Evolutionary conservation across 2,329 filamentous ascomycete genomes (phyloP), one percentile per base, ranked within the genome.

Genomic region (Fusarium subglutinans): DNA sequence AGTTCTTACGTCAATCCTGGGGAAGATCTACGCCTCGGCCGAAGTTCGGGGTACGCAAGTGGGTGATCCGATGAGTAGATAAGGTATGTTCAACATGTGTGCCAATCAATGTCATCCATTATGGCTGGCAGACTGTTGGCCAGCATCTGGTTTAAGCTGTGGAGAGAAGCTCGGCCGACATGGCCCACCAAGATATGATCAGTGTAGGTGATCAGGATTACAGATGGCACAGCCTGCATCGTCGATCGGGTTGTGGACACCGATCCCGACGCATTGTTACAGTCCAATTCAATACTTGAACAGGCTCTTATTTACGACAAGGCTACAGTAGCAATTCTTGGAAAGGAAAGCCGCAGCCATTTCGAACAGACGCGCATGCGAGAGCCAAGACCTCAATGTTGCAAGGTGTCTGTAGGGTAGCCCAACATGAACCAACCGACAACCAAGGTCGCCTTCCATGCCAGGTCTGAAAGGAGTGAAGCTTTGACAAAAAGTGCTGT

Each of bases 241-340:
- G 7, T 6, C 14, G 0, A 17, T 24, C 47, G 47, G 22, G 15
- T 50, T 50, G 47, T 51, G 48, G 15, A 51, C 30, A 14, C 1
- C 6, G 5, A 1, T 35, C 22, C 30, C 48, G 28, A 51, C 18
- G 6, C 4, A 33, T 3, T 5, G 3, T 1, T 15, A 0, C 2
- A 48, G 26, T 1, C 24, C 2, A 30, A 33, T 2, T n/a, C 28
- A 18, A 18, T 2, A 33, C 2, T 3, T n/a, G 5, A 18, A 13
- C 0, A 5, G 28, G 11, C 22, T 13, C 2, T n/a, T 6, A 30
- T 30, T 17, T 22, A 4, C 7, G 6, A 15, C 5, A 18, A 50
- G 14, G 10, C 5, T n/a, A 18, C 20, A 12, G 10, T 13, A 12
- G 28, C 7, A 14, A 12, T 30, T 8, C 10, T 30, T 5, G 5